A percentile compares a stretch with the other conserved stretches of the same genome.
phyloP scores from a whole-genome alignment of 805 yeast species.

The Isabelozyma heimii region DNA sequence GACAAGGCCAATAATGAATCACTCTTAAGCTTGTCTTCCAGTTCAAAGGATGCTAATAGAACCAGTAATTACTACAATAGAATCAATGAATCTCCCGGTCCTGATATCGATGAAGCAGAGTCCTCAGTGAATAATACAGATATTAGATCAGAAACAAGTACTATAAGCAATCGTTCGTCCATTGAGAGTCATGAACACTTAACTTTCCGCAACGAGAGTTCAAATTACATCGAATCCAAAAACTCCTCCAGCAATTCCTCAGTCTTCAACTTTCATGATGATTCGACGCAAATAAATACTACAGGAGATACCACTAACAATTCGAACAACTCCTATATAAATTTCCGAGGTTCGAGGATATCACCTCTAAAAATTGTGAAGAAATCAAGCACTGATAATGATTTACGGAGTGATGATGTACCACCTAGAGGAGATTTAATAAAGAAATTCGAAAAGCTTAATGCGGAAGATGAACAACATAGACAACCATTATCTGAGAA shows the following conservation, averaged over 20 bases:
- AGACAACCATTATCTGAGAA: slow-evolving; percentile 9
- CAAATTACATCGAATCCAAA: neutral
- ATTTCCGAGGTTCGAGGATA: slow-evolving; percentile 14
- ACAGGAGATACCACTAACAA: neutral
- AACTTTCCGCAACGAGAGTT: neutral
- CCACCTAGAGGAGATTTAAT: slow-evolving; percentile 27
- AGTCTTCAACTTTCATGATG: slow-evolving; percentile 6
- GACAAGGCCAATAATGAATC: slow-evolving; percentile 19
- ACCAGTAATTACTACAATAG: slow-evolving; percentile 31
- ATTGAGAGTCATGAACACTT: slow-evolving; percentile 12
- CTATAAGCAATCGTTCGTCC: slow-evolving; percentile 24
- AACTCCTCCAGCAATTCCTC: slow-evolving; percentile 4
- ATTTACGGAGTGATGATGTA: slow-evolving; percentile 15
- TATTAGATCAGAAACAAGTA: slow-evolving; percentile 16
- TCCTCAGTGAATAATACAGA: slow-evolving; percentile 5
- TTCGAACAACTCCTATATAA: slow-evolving; percentile 5
- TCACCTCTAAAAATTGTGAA: slow-evolving; percentile 15
- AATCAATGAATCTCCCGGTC: slow-evolving; percentile 20
- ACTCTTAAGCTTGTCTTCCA: neutral
- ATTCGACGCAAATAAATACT: neutral
- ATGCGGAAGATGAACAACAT: slow-evolving; percentile 12
- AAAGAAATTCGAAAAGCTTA: slow-evolving; percentile 12
- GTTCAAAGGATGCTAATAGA: slow-evolving; percentile 8
- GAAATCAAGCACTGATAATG: slow-evolving; percentile 7
- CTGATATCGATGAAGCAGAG: slow-evolving; percentile 8